Evolutionary conservation across 2,329 filamentous ascomycete species (phyloP).

Genomic region (Penicillium sp.): DNA sequence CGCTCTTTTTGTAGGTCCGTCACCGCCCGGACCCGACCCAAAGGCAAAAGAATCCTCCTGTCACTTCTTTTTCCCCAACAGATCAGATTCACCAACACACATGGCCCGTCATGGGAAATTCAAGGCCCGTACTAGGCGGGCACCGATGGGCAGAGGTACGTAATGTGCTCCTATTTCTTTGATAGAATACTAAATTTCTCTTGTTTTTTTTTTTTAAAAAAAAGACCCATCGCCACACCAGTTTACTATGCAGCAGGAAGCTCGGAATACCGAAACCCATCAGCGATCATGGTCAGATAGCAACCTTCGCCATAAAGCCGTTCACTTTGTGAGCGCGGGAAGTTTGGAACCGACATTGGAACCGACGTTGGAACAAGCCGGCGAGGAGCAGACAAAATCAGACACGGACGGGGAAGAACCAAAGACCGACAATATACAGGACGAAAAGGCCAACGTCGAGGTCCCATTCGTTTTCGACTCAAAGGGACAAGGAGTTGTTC

Average conservation of each 20-base stretch:
- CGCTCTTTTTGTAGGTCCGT: not conserved
- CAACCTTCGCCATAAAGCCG: slow-evolving; percentile 54
- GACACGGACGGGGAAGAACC: slow-evolving; percentile 3
- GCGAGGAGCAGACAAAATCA: not conserved
- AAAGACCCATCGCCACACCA: slow-evolving; percentile 21
- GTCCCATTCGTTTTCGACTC: slow-evolving; percentile 39
- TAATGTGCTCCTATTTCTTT: not conserved
- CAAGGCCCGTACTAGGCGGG: slow-evolving; percentile 22
- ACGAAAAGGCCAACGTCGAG: slow-evolving; percentile 7
- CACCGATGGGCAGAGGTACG: not conserved
- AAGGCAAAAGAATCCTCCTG: not conserved
- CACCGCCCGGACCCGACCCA: slow-evolving; percentile 6
- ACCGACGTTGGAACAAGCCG: slow-evolving; percentile 7
- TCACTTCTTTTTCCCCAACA: not conserved
- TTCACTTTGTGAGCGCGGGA: slow-evolving; percentile 62
- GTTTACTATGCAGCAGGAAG: slow-evolving; percentile 57
- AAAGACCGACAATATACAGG: slow-evolving; percentile 14
- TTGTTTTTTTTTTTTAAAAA: slow-evolving; percentile 1
- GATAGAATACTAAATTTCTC: not conserved
- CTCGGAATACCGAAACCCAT: slow-evolving; percentile 55
- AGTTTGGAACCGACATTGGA: slow-evolving; percentile 40
- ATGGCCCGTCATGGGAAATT: slow-evolving; percentile 29
- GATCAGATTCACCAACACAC: not conserved
- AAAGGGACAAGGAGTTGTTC: slow-evolving; percentile 23
- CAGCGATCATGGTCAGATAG: slow-evolving; percentile 47